Evolutionary conservation across 2,329 filamentous ascomycete species (phyloP), one percentile per base, ranked within the genome.

Genomic region (Ambrosiella beaveri): DNA sequence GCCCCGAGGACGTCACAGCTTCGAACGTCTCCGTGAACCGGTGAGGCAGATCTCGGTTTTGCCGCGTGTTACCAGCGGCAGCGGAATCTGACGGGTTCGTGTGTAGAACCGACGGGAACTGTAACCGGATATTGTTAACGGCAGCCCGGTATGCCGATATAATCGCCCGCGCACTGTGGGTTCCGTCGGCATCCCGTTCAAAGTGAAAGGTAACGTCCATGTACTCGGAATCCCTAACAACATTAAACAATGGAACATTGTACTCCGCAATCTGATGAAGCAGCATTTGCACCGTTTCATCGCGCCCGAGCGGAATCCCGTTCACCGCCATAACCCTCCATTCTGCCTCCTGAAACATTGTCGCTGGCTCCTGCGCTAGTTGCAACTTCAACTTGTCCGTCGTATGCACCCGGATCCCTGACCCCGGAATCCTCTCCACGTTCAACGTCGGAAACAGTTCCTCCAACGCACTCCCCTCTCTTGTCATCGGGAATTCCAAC

Each of bases 201-300:
- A 59, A 60, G 17, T 61, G 82, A 57, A 93, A 68, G 60, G 90
- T 76, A 45, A 95, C 69, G 64, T 95, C 87, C 55, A 95, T 74
- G 62, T 83, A 77, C 58, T 85, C 75, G 3, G 79, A 70, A 65
- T 95, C 87, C 52, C 86, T 80, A 35, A 90, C 75, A 36, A 87
- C 79, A 8, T 83, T 86, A 68, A 96, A 96, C 59, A 90, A 84
- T 12, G 89, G 86, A 68, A 96, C 91, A 19, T 81, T 79, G 40
- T 89, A 78, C 63, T 86, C 84, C 59, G 85, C 81, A 36, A 88
- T 81, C 35, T 91, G 79, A 59, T 88, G 82, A 27, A 85, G 81
- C 52, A 85, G 78, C 62, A 97, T 79, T 66, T 87, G 86, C 17
- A 96, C 81, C 62, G 84, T 86, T 69, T 97, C 91, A 66, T 97